phyloP scores from a whole-genome alignment of 2,329 filamentous ascomycete species.

The Colletotrichum eleusines region DNA sequence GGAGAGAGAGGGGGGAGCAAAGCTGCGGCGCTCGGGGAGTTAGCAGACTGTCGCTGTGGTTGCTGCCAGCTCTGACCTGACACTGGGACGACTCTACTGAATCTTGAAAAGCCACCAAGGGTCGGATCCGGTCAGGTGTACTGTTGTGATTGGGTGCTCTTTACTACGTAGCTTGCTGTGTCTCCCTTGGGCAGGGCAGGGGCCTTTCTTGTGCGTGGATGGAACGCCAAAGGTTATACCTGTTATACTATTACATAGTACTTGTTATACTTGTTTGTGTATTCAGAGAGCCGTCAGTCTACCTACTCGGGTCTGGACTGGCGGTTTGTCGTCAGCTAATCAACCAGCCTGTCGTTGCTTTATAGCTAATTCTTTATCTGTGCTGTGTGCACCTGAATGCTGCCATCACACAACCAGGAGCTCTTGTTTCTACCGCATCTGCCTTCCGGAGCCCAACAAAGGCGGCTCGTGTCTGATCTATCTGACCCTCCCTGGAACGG shows the following conservation, averaged over 20 bases:
- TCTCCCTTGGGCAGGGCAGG: slow-evolving; percentile 18
- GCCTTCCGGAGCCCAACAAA: not conserved
- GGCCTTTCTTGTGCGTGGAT: slow-evolving; percentile 7
- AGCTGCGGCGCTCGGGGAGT: too few species aligned
- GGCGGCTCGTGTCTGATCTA: not conserved
- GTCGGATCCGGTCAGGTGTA: slow-evolving; percentile 6
- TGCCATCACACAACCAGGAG: not conserved
- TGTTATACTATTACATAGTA: too few species aligned
- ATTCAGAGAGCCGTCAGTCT: not conserved
- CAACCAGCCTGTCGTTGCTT: not conserved
- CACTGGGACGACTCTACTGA: not conserved
- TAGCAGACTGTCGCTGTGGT: not conserved
- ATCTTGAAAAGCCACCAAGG: not conserved
- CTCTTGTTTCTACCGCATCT: not conserved
- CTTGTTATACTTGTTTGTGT: too few species aligned
- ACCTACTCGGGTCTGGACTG: not conserved
- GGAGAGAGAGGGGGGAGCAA: too few species aligned
- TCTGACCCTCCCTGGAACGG: not conserved
- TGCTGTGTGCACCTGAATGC: not conserved
- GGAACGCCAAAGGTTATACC: not conserved
- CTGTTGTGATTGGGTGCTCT: slow-evolving; percentile 22
- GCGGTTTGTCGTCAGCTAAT: not conserved
- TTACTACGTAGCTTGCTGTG: not conserved
- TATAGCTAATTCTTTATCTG: too few species aligned
- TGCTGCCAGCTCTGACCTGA: not conserved